Percentiles rank a stretch among this genome's conserved stretches.
phyloP scores from a whole-genome alignment of 306 rosid species.

The Ochetophila trinervis region DNA sequence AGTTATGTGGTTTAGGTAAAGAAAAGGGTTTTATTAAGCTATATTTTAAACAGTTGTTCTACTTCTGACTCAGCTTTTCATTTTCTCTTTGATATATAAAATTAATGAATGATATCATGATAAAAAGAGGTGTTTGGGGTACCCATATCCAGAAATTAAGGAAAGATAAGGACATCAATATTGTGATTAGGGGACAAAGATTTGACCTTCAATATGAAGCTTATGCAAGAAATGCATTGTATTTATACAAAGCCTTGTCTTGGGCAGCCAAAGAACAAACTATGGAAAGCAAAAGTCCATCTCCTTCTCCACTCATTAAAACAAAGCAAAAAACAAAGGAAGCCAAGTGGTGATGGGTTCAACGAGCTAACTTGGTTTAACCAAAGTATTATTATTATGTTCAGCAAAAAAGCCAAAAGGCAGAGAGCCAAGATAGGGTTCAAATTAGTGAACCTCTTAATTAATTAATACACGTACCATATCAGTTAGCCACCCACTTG shows the following conservation, averaged over 20 bases:
- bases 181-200: conserved; percentile 27
- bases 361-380: conserved; percentile 8
- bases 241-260: not conserved
- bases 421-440: conserved; percentile 30
- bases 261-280: conserved; percentile 20
- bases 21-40: not conserved
- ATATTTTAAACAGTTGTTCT: not conserved
- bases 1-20: conserved; percentile 12
- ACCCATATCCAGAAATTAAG: conserved; percentile 32
- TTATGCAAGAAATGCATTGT: conserved; percentile 18
- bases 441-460: conserved; percentile 28
- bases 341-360: conserved; percentile 34
- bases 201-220: conserved; percentile 30
- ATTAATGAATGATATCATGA: not conserved
- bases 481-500: conserved; percentile 7
- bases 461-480: conserved; percentile 1
- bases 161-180: conserved; percentile 27
- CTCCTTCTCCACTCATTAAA: conserved; percentile 52
- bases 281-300: conserved; percentile 24
- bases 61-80: not conserved
- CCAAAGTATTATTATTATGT: conserved; percentile 3
- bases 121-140: conserved; percentile 11
- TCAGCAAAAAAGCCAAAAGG: conserved; percentile 18
- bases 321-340: conserved; percentile 37
- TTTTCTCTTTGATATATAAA: not conserved